Base-by-base conservation (phyloP, 257 asterid species). In the Perilla frutescens region DNA sequence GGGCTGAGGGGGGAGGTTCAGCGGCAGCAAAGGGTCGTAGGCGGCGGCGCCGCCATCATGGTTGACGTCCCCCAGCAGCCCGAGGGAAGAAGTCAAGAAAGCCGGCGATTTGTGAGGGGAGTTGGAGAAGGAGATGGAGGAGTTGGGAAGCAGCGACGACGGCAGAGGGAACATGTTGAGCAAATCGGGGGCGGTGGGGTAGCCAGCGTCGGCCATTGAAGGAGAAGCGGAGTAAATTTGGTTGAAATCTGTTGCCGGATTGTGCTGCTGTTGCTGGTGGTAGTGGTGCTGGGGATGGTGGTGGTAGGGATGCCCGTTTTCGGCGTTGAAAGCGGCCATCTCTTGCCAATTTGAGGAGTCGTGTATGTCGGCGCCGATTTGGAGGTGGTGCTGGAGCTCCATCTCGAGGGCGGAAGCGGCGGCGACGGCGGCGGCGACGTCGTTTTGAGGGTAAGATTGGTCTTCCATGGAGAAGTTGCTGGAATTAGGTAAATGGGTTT, bases 1-100 rank as follows among this genome's bases (percentile, higher is more conserved):
- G 5, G 98, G 97, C 77, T 90, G 97, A 37, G 95, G 96, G 1
- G 88, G 88, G 2, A 90, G 90, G 66, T 82, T 88, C 75, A 91
- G 67, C 26, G 96, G 98, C 64, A 94, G 73, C 44, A 86, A 59
- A 12, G 98, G 92, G 66, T 94, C 99, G 60, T 84, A 94, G 3
- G 78, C 78, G n/a, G 66, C 82, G 79, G 78, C 77, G n/a, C 69
- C 82, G 79, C 74, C 34, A 86, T 66, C 32, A 73, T 62, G 9
- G 85, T 68, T 2, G 80, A 78, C 77, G 66, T 91, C 96, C 3
- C 94, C 96, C 7, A 84, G 66, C 14, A 93, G 86, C 70, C 96
- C 95, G 7, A 93, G 76, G 1, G 98, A 91, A 51, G 98, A 91
- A 51, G 87, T 84, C 67, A 86, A 59, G 67, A 88, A 89, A 39